Percentiles rank a stretch among this genome's conserved stretches.
phyloP scores from a whole-genome alignment of 352 stramenopile genomes.

The Blastocystis sp. region DNA sequence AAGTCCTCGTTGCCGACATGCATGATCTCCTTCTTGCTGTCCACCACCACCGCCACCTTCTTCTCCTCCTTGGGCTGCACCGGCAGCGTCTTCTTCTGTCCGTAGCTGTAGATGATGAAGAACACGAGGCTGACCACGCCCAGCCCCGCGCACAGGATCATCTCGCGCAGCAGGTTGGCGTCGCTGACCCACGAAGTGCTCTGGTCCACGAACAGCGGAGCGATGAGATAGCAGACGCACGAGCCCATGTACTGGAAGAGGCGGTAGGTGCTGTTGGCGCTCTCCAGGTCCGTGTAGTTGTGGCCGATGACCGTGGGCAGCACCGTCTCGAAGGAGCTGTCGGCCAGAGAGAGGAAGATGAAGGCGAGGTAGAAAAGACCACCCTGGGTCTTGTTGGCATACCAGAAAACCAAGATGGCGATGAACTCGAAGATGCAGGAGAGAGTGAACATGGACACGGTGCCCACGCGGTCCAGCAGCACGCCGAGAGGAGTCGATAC shows the following conservation, averaged over 20 bases:
- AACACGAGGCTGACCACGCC: constrained; percentile 81
- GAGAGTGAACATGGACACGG: constrained; percentile 14
- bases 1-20: constrained; percentile 64
- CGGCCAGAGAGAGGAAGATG: constrained; percentile 65
- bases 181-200: constrained; percentile 80
- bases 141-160: constrained; percentile 80
- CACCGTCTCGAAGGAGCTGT: constrained; percentile 55
- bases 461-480: constrained; percentile 52
- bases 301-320: constrained; percentile 56
- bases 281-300: constrained; percentile 64
- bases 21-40: constrained; percentile 35
- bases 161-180: constrained; percentile 78
- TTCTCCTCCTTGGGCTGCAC: neutral
- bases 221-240: constrained; percentile 67
- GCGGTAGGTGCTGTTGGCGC: constrained; percentile 58
- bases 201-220: constrained; percentile 72
- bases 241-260: constrained; percentile 67
- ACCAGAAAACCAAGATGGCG: constrained; percentile 51
- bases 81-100: constrained; percentile 9
- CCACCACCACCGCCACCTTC: neutral
- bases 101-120: constrained; percentile 74
- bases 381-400: constrained; percentile 45
- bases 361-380: constrained; percentile 51
- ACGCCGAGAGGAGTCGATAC: constrained; percentile 45
- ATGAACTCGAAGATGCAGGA: constrained; percentile 32